Evolutionary conservation across 441 rosid genomes (phyloP).

Genomic region (Syzygium syzygioides): DNA sequence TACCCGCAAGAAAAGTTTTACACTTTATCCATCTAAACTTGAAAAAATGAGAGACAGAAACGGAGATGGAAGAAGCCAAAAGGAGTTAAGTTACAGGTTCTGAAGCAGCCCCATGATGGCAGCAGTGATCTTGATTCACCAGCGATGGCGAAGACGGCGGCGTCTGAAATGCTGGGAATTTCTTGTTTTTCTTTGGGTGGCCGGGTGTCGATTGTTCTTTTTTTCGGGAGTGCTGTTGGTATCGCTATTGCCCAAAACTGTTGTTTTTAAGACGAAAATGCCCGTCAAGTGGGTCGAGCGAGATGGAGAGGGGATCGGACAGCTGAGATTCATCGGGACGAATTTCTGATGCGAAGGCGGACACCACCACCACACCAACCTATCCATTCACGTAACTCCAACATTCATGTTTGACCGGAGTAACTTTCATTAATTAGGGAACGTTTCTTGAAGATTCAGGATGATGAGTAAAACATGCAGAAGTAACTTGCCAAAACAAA

Average conservation of each 20-base stretch:
- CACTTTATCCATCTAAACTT: neutral
- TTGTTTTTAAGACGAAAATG: neutral
- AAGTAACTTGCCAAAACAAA: neutral
- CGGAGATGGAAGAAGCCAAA: neutral
- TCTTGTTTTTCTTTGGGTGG: neutral
- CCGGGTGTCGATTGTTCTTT: neutral
- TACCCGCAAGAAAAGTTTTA: neutral
- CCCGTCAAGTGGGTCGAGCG: neutral
- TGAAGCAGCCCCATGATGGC: constrained; percentile 31
- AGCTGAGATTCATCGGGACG: neutral
- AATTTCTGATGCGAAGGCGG: neutral
- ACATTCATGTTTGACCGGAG: neutral
- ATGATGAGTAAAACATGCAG: neutral
- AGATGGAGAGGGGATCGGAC: neutral
- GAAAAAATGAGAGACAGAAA: neutral
- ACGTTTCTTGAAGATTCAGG: neutral
- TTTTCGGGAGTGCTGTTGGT: neutral
- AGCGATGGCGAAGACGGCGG: constrained; percentile 6
- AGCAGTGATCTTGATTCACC: constrained; percentile 7
- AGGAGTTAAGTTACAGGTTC: constrained; percentile 31
- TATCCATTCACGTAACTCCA: neutral
- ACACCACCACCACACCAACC: neutral
- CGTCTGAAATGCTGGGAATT: neutral
- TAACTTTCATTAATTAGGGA: neutral
- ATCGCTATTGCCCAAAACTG: neutral